These are phyloP conservation scores for Chalciporus piperatus DNA, from an alignment of 768 basidiomycete genomes.

Conservation along the genomic window DNA sequence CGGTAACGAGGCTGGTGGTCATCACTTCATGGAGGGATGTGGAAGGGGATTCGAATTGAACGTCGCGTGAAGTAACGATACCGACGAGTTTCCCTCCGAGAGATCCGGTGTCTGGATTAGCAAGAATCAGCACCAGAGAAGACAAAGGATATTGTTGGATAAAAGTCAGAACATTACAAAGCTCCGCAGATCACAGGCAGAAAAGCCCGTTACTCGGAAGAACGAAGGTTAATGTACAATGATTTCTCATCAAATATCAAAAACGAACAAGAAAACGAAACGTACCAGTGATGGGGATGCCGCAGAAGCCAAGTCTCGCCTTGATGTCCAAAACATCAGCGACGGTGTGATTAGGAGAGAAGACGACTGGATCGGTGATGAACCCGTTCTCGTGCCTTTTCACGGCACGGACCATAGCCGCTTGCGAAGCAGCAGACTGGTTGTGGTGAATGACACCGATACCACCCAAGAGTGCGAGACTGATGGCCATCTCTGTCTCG, in stretches of 20 bases:
- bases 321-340: constrained; percentile 94
- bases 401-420: constrained; percentile 95
- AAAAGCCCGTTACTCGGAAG: constrained; percentile 74
- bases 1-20: constrained; percentile 87
- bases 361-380: constrained; percentile 90
- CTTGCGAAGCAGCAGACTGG: constrained; percentile 78
- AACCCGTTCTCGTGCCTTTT: constrained; percentile 99
- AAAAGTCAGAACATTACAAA: constrained; percentile 23
- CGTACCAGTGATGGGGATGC: constrained; percentile 96
- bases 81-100: constrained; percentile 92
- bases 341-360: constrained; percentile 73
- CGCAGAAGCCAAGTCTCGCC: constrained; percentile 87
- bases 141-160: constrained; percentile 1
- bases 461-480: constrained; percentile 92
- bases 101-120: constrained; percentile 70
- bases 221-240: constrained; percentile 75
- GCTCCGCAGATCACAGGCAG: constrained; percentile 74
- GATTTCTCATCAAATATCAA: constrained; percentile 43
- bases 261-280: constrained; percentile 16
- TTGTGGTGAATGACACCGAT: constrained; percentile 99
- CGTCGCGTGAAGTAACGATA: constrained; percentile 94
- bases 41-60: constrained; percentile 79
- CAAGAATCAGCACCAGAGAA: constrained; percentile 19
- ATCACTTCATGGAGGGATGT: constrained; percentile 79
- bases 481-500: constrained; percentile 90